Conservation (phyloP, 352 stramenopile genomes). For the Phytophthora boehmeriae region DNA sequence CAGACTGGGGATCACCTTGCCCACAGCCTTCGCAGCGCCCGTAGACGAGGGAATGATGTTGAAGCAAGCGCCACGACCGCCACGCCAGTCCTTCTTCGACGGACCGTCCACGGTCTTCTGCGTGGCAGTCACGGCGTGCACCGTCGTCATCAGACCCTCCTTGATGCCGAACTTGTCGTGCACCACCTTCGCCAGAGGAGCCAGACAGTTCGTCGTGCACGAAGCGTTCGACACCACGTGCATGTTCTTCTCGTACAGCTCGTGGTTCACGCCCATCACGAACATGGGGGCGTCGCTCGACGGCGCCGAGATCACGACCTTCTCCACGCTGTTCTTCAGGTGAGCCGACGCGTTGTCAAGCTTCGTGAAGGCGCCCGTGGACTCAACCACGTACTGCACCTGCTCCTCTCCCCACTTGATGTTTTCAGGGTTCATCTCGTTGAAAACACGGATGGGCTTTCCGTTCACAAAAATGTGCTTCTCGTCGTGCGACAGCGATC, state of each 20-base stretch:
- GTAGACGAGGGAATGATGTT: constrained; percentile 99
- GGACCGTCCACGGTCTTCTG: constrained; percentile 98
- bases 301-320: constrained; percentile 98
- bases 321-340: constrained; percentile 94
- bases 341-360: constrained; percentile 94
- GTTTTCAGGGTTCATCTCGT: constrained; percentile 93
- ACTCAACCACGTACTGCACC: constrained; percentile 96
- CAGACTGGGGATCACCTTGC: constrained; percentile 97
- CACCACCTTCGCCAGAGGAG: constrained; percentile 98
- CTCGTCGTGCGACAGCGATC: constrained; percentile 85
- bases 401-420: constrained; percentile 93
- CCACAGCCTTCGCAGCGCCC: constrained; percentile 98
- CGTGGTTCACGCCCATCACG: constrained; percentile 98
- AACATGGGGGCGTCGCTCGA: constrained; percentile 98
- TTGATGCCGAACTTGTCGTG: constrained; percentile 99
- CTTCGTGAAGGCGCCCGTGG: constrained; percentile 75
- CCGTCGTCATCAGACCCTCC: constrained; percentile 98
- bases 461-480: constrained; percentile 93
- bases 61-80: constrained; percentile 95
- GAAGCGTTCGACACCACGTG: constrained; percentile 98
- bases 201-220: constrained; percentile 99
- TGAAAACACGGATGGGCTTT: constrained; percentile 94
- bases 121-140: constrained; percentile 98
- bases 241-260: constrained; percentile 94
- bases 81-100: constrained; percentile 98